Evolutionary conservation across 306 rosid species (phyloP).

Genomic region (Castanea crenata): DNA sequence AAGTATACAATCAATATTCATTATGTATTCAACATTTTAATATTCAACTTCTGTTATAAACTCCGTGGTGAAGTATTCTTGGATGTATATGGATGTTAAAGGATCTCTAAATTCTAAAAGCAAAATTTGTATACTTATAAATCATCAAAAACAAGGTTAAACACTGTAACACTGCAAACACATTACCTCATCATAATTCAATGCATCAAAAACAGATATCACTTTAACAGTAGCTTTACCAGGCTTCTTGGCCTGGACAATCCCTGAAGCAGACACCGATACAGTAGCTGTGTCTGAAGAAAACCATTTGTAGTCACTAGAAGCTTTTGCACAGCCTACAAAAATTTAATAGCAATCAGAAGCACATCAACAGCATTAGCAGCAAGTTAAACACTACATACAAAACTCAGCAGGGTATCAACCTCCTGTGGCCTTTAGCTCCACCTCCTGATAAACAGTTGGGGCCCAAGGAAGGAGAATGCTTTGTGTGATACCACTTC

Average conservation of each 20-base stretch:
- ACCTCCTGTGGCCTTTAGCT: constrained; percentile 86
- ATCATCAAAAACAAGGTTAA: not conserved
- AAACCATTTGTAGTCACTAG: constrained; percentile 79
- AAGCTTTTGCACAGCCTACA: constrained; percentile 79
- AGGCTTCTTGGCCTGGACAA: constrained; percentile 82
- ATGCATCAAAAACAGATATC: constrained; percentile 62
- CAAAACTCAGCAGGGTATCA: constrained; percentile 29
- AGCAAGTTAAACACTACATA: constrained; percentile 16
- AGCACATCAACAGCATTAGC: constrained; percentile 19
- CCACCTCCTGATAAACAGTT: constrained; percentile 75
- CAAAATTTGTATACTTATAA: not conserved
- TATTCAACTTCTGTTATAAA: not conserved
- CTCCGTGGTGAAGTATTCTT: not conserved
- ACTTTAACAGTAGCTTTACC: constrained; percentile 88
- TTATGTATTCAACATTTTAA: not conserved
- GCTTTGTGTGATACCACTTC: constrained; percentile 33
- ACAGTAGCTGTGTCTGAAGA: constrained; percentile 67
- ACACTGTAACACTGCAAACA: not conserved
- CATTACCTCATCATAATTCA: constrained; percentile 86
- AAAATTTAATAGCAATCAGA: constrained; percentile 10
- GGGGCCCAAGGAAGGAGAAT: constrained; percentile 87
- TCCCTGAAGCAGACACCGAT: constrained; percentile 75
- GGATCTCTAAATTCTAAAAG: not conserved
- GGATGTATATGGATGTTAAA: not conserved
- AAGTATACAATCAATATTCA: not conserved